Evolutionary conservation across 2,329 filamentous ascomycete genomes (phyloP), one percentile per base, ranked within the genome.

Genomic region (Venturia carpophila): DNA sequence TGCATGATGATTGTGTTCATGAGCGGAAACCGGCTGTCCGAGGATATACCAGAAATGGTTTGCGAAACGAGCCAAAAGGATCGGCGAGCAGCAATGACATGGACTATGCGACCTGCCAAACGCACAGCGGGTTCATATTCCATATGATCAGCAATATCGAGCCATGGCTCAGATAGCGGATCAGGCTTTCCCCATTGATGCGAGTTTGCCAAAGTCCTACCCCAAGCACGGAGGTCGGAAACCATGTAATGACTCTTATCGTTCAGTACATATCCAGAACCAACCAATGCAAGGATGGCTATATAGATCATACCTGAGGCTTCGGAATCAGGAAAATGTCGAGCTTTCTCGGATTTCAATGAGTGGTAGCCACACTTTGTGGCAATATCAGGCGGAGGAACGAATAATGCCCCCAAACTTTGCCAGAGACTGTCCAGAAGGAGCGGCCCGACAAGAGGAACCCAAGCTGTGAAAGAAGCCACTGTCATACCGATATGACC

Each of bases 81-180:
- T 55, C 77, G 72, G 11, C 81, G 77, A 24, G 78, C 78, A 7
- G 78, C 78, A 61, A 84, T 76, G 61, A 76, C 81, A 62, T 77
- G 76, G 27, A 81, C 75, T 42, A 84, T 70, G 13, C 79, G 77
- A 61, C 76, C 76, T n/a, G 80, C 73, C 41, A 84, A 73, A 27
- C 80, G 78, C 56, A 83, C 70, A 21, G 80, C 81, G 34, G 80
- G 74, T 47, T 82, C 80, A 70, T 83, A 79, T 67, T 83, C 81
- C 17, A 83, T 83, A 74, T n/a, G 30, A 19, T 61, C 56, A 27
- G 72, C 71, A 37, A 75, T 74, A 11, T 69, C 68, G 27, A 75
- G 64, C 63, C 78, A 67, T 71, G 72, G 70, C 52, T 74, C 67
- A 11, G 61, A 62, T 71, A 70, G 68, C 66, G 70, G 21, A 71